Percentiles rank a stretch among this genome's conserved stretches.
phyloP scores from a whole-genome alignment of 2,329 filamentous ascomycete genomes.

The Cyphellophora europaea region DNA sequence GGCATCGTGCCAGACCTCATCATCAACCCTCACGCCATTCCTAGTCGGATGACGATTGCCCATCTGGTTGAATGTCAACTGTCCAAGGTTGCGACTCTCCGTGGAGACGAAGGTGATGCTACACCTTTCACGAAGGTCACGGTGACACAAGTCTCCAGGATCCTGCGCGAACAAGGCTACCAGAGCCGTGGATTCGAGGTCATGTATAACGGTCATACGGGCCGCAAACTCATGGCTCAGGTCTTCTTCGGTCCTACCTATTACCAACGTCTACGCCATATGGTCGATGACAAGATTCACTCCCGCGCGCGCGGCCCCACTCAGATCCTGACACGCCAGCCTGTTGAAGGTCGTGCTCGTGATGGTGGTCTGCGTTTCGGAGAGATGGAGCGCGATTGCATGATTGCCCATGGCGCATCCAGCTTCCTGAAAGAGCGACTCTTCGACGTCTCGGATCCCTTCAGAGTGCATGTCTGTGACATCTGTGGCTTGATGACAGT shows the following conservation, averaged over 20 bases:
- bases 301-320: slow-evolving; percentile 94
- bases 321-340: slow-evolving; percentile 94
- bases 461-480: slow-evolving; percentile 96
- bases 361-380: slow-evolving; percentile 98
- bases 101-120: slow-evolving; percentile 92
- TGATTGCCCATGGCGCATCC: slow-evolving; percentile 98
- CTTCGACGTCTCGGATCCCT: slow-evolving; percentile 96
- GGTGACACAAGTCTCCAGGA: slow-evolving; percentile 79
- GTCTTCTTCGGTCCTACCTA: slow-evolving; percentile 97
- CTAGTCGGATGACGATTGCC: slow-evolving; percentile 99
- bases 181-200: slow-evolving; percentile 96
- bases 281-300: slow-evolving; percentile 99
- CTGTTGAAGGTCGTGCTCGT: slow-evolving; percentile 93
- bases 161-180: slow-evolving; percentile 83
- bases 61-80: slow-evolving; percentile 99
- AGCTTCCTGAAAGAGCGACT: slow-evolving; percentile 95
- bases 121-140: slow-evolving; percentile 98
- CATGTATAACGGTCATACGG: slow-evolving; percentile 98
- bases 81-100: slow-evolving; percentile 87
- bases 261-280: slow-evolving; percentile 96
- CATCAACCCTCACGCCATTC: slow-evolving; percentile 99
- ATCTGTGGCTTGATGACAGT: slow-evolving; percentile 98
- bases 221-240: slow-evolving; percentile 83
- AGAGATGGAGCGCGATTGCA: slow-evolving; percentile 99
- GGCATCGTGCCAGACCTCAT: slow-evolving; percentile 91